Percentiles rank a stretch among this genome's conserved stretches.
Evolutionary conservation across 495 filamentous ascomycete species (phyloP).

Genomic region (Penicillium arizonense): DNA sequence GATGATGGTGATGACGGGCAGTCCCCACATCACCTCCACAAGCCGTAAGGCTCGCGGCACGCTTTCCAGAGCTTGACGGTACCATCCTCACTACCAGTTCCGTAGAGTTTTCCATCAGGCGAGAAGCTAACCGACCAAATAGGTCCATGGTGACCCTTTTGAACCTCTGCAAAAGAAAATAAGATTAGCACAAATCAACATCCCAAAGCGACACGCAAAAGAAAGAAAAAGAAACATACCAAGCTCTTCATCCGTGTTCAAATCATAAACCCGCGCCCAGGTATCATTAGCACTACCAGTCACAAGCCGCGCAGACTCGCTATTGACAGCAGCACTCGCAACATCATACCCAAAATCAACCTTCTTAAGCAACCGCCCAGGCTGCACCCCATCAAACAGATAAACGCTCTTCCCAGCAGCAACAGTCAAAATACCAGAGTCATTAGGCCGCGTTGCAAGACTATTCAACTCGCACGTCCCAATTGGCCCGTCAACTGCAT

Average conservation of each 20-base stretch:
- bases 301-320: conserved; percentile 75
- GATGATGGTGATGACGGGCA: not conserved
- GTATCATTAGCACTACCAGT: conserved; percentile 85
- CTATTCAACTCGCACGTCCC: conserved; percentile 85
- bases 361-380: conserved; percentile 71
- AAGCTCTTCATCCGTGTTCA: conserved; percentile 75
- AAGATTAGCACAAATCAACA: conserved; percentile 21
- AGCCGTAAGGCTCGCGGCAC: conserved; percentile 62
- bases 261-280: conserved; percentile 90
- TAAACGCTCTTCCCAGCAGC: conserved; percentile 86
- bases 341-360: conserved; percentile 77
- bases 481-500: conserved; percentile 74
- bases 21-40: conserved; percentile 52
- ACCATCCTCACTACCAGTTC: conserved; percentile 94
- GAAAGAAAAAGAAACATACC: conserved; percentile 43
- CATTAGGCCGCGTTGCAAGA: conserved; percentile 38
- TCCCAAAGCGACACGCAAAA: not conserved
- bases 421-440: conserved; percentile 48
- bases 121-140: conserved; percentile 95
- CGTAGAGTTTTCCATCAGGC: conserved; percentile 92
- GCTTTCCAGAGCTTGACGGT: conserved; percentile 94
- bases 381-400: conserved; percentile 78
- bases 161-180: conserved; percentile 58
- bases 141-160: conserved; percentile 96
- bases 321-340: conserved; percentile 84